phyloP scores from a whole-genome alignment of 2,329 filamentous ascomycete genomes.

The Botrytis tulipae region DNA sequence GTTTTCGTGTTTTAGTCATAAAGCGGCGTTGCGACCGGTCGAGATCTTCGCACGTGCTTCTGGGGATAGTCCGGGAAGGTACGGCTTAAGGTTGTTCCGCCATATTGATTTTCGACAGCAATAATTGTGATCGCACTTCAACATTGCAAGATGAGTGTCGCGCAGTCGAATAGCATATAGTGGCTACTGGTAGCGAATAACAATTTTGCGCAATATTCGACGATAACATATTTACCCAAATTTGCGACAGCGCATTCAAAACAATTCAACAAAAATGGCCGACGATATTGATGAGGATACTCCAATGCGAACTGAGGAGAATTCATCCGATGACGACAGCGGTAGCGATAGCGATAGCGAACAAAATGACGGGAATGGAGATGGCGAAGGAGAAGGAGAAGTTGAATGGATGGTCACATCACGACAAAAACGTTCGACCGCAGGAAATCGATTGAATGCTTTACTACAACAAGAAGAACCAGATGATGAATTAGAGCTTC shows the following conservation, averaged over 20 bases:
- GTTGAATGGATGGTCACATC: slow-evolving; percentile 72
- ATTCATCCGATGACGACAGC: slow-evolving; percentile 25
- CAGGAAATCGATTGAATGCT: slow-evolving; percentile 78
- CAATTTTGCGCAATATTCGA: background rate
- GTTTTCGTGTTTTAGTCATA: background rate
- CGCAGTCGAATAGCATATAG: background rate
- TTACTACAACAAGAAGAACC: slow-evolving; percentile 73
- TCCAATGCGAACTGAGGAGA: slow-evolving; percentile 27
- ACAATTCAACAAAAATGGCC: slow-evolving; percentile 19
- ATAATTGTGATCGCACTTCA: background rate
- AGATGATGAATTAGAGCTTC: slow-evolving; percentile 59
- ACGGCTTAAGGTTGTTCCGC: slow-evolving; percentile 4
- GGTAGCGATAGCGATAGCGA: slow-evolving; percentile 24
- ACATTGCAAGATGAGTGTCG: background rate
- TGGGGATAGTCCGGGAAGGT: background rate
- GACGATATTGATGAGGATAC: slow-evolving; percentile 26
- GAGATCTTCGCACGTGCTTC: background rate
- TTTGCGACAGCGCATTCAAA: background rate
- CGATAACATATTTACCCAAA: background rate
- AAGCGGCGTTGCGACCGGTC: background rate
- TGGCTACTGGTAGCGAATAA: background rate
- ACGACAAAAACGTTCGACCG: slow-evolving; percentile 73
- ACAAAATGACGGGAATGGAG: slow-evolving; percentile 25
- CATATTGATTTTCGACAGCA: slow-evolving; percentile 6
- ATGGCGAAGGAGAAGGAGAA: slow-evolving; percentile 32